Evolutionary conservation across 768 basidiomycete species (phyloP).

Genomic region (Hemileccinum impolitum): DNA sequence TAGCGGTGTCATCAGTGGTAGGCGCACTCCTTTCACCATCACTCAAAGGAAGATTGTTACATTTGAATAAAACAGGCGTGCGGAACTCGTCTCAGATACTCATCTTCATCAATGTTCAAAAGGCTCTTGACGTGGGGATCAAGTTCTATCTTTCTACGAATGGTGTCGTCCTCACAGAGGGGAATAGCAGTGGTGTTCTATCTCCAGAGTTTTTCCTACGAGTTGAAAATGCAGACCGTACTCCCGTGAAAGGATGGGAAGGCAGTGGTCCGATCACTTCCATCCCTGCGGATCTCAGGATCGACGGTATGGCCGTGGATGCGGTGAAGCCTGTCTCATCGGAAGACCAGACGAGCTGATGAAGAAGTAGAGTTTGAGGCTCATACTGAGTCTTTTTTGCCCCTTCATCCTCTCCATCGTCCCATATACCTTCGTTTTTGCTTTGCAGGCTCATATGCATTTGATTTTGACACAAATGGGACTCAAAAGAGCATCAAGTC

Average conservation of each 20-base stretch:
- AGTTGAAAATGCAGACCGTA: slow-evolving; percentile 49
- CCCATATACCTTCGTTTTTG: not conserved
- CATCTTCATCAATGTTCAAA: slow-evolving; percentile 76
- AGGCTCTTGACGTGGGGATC: slow-evolving; percentile 65
- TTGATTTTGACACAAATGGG: no score
- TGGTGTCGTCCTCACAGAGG: slow-evolving; percentile 85
- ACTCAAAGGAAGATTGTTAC: not conserved
- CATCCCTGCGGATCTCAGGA: not conserved
- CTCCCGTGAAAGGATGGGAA: slow-evolving; percentile 23
- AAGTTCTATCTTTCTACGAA: slow-evolving; percentile 80
- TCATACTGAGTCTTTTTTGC: not conserved
- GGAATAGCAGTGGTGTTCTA: slow-evolving; percentile 62
- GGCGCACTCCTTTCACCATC: slow-evolving; percentile 20
- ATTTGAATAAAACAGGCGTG: slow-evolving; percentile 56
- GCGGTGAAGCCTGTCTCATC: not conserved
- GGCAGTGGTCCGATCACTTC: not conserved
- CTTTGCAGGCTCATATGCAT: no score
- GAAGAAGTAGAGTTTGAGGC: not conserved
- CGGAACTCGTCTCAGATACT: slow-evolving; percentile 72
- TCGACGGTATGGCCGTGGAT: not conserved
- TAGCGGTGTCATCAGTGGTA: slow-evolving; percentile 73
- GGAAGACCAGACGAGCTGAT: not conserved
- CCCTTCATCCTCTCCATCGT: not conserved
- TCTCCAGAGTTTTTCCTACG: slow-evolving; percentile 61
- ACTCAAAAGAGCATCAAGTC: no score